Conservation (phyloP, 257 asterid species). For the Primulina huaijiensis region DNA sequence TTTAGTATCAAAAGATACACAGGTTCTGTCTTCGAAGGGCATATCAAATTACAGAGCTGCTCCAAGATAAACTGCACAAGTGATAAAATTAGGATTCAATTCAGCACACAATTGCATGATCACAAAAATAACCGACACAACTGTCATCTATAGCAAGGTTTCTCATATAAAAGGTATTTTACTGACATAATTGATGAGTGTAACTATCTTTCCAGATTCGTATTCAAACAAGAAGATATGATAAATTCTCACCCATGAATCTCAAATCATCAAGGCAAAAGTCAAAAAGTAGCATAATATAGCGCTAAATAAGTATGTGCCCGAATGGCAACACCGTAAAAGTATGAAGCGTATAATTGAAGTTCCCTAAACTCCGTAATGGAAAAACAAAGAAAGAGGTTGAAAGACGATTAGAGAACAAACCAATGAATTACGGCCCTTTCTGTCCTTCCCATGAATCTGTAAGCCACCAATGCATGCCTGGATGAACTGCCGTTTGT, state of each 20-base stretch:
- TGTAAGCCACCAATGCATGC: constrained; percentile 97
- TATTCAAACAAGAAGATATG: constrained; percentile 9
- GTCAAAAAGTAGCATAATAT: constrained; percentile 5
- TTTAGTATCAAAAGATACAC: constrained; percentile 74
- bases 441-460: constrained; percentile 76
- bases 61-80: constrained; percentile 87
- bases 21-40: constrained; percentile 92
- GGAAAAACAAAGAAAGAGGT: not conserved
- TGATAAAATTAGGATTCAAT: constrained; percentile 11
- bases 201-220: constrained; percentile 6
- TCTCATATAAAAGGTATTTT: constrained; percentile 8
- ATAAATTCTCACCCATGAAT: constrained; percentile 14
- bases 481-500: constrained; percentile 89
- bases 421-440: constrained; percentile 92
- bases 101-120: constrained; percentile 10
- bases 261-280: constrained; percentile 8
- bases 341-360: not conserved
- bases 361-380: not conserved
- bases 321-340: not conserved
- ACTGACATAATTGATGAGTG: constrained; percentile 1
- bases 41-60: constrained; percentile 95
- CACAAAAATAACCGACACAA: not conserved
- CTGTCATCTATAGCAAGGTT: not conserved
- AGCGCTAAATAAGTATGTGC: constrained; percentile 17
- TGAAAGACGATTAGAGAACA: constrained; percentile 24